Conservation (phyloP, 306 rosid species). For the Gastrolobium villosum region DNA sequence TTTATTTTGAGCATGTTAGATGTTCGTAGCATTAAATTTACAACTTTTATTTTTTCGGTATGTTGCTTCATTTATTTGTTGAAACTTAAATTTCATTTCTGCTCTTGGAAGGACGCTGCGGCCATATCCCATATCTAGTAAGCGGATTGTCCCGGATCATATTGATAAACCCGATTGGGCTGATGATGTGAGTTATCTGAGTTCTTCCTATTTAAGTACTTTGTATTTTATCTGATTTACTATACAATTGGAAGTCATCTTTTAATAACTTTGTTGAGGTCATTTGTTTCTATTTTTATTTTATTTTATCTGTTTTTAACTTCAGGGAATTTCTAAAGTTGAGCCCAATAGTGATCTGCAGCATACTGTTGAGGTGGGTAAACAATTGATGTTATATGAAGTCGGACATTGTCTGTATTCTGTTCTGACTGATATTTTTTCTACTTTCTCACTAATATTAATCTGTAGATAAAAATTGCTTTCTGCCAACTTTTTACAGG, state of each 20-base stretch:
- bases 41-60: not conserved
- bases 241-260: constrained; percentile 24
- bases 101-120: constrained; percentile 68
- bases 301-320: constrained; percentile 31
- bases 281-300: constrained; percentile 31
- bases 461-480: constrained; percentile 89
- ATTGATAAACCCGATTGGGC: constrained; percentile 94
- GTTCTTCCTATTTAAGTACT: constrained; percentile 22
- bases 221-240: constrained; percentile 27
- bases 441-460: constrained; percentile 27
- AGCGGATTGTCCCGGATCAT: constrained; percentile 68
- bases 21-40: constrained; percentile 2
- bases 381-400: not conserved
- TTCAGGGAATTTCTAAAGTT: constrained; percentile 82
- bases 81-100: constrained; percentile 38
- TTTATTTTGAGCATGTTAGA: not conserved
- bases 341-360: constrained; percentile 90
- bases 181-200: constrained; percentile 71
- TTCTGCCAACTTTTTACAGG: no score
- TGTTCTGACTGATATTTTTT: no score
- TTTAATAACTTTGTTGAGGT: constrained; percentile 29
- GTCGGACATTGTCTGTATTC: constrained; percentile 1
- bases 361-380: constrained; percentile 78
- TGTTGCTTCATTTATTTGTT: constrained; percentile 9
- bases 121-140: constrained; percentile 86